Conservation (phyloP, 331 rosid species). For the Quercus phellos region DNA sequence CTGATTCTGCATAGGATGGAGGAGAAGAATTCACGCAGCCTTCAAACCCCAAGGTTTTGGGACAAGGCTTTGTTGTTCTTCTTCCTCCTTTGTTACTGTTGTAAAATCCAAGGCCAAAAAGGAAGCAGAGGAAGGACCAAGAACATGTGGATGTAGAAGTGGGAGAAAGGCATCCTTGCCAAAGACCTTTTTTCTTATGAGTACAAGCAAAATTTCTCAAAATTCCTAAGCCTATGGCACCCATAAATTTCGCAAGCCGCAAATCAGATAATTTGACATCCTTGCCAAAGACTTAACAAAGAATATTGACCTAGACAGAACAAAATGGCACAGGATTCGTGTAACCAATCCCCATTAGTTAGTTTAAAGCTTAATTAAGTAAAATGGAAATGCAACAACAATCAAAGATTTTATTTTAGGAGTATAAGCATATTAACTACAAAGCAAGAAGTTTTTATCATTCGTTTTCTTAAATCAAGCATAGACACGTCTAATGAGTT, state of each 20-base stretch:
- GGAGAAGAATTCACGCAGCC: too few relatives aligned
- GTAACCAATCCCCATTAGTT: neutral
- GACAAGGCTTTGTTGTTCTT: neutral
- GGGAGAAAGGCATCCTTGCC: neutral
- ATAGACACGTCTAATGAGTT: too few relatives aligned
- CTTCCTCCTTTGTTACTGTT: neutral
- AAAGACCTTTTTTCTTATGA: neutral
- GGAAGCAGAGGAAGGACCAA: neutral
- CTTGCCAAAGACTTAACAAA: neutral
- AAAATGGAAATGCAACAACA: neutral
- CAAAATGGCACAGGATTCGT: neutral
- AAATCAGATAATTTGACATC: neutral
- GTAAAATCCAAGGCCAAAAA: neutral
- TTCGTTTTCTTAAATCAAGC: too few relatives aligned
- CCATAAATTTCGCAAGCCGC: too few relatives aligned
- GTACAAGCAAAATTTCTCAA: too few relatives aligned
- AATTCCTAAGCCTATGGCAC: too few relatives aligned
- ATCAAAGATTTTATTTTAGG: neutral
- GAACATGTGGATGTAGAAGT: neutral
- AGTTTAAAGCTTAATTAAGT: neutral
- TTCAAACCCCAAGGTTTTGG: too few relatives aligned
- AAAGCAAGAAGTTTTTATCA: too few relatives aligned
- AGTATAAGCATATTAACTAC: too few relatives aligned
- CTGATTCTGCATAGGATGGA: too few relatives aligned
- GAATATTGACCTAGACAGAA: neutral